Percentiles rank a stretch among this genome's conserved stretches.
These are phyloP conservation scores for Diaporthe velutina DNA, from an alignment of 2,329 filamentous ascomycete genomes.

Conservation along the genomic window DNA sequence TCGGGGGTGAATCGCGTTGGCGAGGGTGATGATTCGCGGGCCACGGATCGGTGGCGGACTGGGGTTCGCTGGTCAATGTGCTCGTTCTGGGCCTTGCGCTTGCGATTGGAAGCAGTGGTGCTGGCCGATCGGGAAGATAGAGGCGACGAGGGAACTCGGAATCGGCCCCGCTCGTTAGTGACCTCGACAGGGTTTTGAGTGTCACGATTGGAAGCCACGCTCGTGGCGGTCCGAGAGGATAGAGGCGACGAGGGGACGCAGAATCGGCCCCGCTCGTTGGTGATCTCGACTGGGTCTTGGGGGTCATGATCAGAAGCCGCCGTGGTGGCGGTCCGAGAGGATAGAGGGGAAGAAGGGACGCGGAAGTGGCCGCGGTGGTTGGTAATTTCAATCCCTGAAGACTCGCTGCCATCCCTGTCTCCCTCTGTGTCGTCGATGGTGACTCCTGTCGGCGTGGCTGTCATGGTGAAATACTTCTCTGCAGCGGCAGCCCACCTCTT, in stretches of 20 bases:
- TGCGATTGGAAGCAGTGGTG: constrained; percentile 7
- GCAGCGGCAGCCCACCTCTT: constrained; percentile 16
- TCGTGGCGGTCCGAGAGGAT: not conserved
- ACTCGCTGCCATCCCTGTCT: not conserved
- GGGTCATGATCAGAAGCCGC: not conserved
- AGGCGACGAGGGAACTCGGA: not conserved
- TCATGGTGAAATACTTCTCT: constrained; percentile 44
- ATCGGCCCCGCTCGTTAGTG: not conserved
- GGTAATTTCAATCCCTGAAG: not conserved
- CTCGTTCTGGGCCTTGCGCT: constrained; percentile 16
- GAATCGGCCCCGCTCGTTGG: not conserved
- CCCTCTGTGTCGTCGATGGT: constrained; percentile 32
- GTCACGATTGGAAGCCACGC: not conserved
- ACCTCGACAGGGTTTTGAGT: not conserved
- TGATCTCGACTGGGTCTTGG: not conserved
- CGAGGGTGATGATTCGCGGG: not conserved
- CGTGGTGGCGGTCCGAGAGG: not conserved
- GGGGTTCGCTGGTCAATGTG: not conserved
- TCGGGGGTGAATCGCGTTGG: not conserved
- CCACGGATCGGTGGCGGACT: not conserved
- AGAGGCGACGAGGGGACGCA: not conserved
- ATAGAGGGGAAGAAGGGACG: not conserved
- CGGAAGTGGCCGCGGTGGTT: not conserved
- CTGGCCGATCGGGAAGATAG: not conserved
- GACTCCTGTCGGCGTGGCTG: constrained; percentile 44